phyloP scores from a whole-genome alignment of 192 early-diverging fungal genomes.

The Coemansia sp. region DNA sequence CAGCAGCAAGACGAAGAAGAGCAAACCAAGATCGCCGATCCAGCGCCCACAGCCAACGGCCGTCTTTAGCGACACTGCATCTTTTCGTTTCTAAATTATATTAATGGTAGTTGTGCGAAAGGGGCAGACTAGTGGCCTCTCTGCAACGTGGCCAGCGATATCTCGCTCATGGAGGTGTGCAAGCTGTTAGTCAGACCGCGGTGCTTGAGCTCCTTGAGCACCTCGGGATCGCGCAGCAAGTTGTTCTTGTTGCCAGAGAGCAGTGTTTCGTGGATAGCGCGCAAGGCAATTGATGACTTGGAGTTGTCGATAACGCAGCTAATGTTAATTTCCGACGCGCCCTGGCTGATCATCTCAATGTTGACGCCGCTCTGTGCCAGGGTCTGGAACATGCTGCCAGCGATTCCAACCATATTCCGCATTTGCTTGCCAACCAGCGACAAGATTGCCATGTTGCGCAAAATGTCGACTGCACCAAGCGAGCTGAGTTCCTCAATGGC shows the following conservation, averaged over 20 bases:
- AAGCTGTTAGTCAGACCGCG: slow-evolving; percentile 25
- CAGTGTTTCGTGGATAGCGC: slow-evolving; percentile 85
- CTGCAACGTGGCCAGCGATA: slow-evolving; percentile 29
- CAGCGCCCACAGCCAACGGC: background rate
- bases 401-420: slow-evolving; percentile 96
- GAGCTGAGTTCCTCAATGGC: slow-evolving; percentile 77
- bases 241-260: slow-evolving; percentile 47
- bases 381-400: slow-evolving; percentile 89
- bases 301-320: slow-evolving; percentile 88
- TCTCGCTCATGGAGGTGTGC: slow-evolving; percentile 45
- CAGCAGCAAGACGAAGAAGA: slow-evolving; percentile 13
- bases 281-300: slow-evolving; percentile 69
- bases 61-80: background rate
- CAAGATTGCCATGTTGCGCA: slow-evolving; percentile 89
- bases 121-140: background rate
- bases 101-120: background rate
- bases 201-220: slow-evolving; percentile 39
- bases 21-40: background rate
- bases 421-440: slow-evolving; percentile 95
- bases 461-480: slow-evolving; percentile 79
- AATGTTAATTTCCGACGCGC: slow-evolving; percentile 98
- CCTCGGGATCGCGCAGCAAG: slow-evolving; percentile 43
- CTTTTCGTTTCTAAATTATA: background rate
- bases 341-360: slow-evolving; percentile 99
- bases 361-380: slow-evolving; percentile 86